Evolutionary conservation across 768 basidiomycete genomes (phyloP), one percentile per base, ranked within the genome.

Genomic region (Boletus edulis): DNA sequence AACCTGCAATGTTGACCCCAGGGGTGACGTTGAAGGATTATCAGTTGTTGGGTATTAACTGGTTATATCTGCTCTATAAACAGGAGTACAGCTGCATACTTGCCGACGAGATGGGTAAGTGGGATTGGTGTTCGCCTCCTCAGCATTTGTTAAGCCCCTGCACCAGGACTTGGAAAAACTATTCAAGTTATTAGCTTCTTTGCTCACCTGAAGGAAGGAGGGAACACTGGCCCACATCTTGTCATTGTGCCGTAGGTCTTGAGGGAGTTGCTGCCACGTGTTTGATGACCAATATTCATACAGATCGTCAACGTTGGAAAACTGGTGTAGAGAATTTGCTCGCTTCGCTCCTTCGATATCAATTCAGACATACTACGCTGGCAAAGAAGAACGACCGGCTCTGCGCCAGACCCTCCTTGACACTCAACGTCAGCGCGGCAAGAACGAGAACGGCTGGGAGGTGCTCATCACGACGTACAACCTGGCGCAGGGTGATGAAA

Each of bases 151-250:
- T 40, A 49, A 46, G 32, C 3, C 5, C 12, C 24, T 31, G 29
- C 45, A 15, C 6, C 51, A 97, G 96, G 96, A 65, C 85, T 99
- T 59, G 97, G 97, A 27, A 99, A 99, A 78, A 99, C 97, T 3
- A 90, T 96, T 38, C 97, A 99, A 74, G 97, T 99, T 51, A 99
- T 99, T 69, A 90, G 94, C 51, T 97, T 99, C 76, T 83, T 98
- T 57, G 91, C 95, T 4, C 81, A 90, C 63, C 78, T 98, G 48
- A 91, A 90, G 67, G 90, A 93, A 63, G 80, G 76, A 46, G 89
- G 88, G 17, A 80, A 78, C 50, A 79, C 77, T 51, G 96, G 94
- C 0, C 94, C 95, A 14, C 94, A 98, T 73, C 83, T 98, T 29
- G 80, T 99, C 48, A 85, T 98, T 61, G 97, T 99, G 11, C 97